phyloP scores from a whole-genome alignment of 257 asterid species.

The Petunia axillaris region DNA sequence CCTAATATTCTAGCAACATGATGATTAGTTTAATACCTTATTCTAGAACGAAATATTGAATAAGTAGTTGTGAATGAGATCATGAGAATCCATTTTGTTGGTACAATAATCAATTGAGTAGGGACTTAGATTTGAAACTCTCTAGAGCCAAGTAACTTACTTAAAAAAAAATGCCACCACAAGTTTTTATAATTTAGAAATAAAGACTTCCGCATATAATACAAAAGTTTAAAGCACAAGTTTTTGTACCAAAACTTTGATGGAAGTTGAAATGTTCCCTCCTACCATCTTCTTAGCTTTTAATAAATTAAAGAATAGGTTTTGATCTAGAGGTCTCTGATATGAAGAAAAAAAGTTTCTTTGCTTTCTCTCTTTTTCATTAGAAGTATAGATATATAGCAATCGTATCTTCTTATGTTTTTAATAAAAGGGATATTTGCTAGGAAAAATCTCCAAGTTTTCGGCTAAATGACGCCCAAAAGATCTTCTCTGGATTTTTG shows the following conservation, averaged over 20 bases:
- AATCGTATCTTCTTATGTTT: neutral
- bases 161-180: constrained; percentile 6
- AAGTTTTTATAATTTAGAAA: constrained; percentile 14
- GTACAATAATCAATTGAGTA: constrained; percentile 23
- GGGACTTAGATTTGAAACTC: constrained; percentile 20
- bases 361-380: neutral
- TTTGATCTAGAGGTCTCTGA: neutral
- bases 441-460: constrained; percentile 12
- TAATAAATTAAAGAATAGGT: no score
- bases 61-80: constrained; percentile 25
- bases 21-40: constrained; percentile 10
- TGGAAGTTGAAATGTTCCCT: constrained; percentile 15
- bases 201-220: neutral
- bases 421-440: constrained; percentile 17
- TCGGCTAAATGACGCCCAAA: neutral
- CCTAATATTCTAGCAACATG: constrained; percentile 24
- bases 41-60: constrained; percentile 1
- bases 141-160: neutral
- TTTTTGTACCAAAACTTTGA: neutral
- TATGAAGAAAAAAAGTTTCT: neutral
- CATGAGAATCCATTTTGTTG: constrained; percentile 21
- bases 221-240: constrained; percentile 9
- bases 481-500: neutral
- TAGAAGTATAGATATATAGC: neutral
- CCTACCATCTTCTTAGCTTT: no score